Evolutionary conservation across 2,329 filamentous ascomycete genomes (phyloP).

Genomic region (Alternaria sp.): DNA sequence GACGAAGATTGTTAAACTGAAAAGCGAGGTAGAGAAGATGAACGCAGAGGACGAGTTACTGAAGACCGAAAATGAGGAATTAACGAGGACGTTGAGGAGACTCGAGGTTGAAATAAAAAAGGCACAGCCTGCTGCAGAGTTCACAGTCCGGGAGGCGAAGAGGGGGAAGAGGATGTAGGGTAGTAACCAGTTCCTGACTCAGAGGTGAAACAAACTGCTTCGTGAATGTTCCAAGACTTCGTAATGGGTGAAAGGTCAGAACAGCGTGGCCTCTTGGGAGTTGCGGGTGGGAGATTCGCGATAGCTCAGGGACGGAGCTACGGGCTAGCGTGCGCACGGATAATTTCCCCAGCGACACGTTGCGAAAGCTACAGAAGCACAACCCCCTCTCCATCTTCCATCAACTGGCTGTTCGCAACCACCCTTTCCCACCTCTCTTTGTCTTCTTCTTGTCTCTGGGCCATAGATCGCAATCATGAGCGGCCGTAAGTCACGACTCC

Average conservation of each 20-base stretch:
- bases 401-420: slow-evolving; percentile 37
- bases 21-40: neutral
- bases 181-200: neutral
- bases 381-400: slow-evolving; percentile 42
- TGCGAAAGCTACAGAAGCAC: slow-evolving; percentile 37
- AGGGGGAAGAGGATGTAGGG: neutral
- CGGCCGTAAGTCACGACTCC: slow-evolving; percentile 60
- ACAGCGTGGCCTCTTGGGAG: slow-evolving; percentile 36
- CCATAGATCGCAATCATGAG: slow-evolving; percentile 62
- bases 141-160: neutral
- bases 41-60: neutral
- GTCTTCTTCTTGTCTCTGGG: slow-evolving; percentile 45
- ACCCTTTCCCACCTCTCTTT: slow-evolving; percentile 39
- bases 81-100: neutral
- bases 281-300: slow-evolving; percentile 26
- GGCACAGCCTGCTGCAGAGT: neutral
- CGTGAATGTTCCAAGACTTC: neutral
- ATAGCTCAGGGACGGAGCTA: slow-evolving; percentile 39
- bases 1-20: neutral
- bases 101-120: neutral
- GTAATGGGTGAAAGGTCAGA: slow-evolving; percentile 12
- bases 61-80: neutral
- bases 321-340: slow-evolving; percentile 29
- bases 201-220: neutral
- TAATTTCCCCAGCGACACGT: slow-evolving; percentile 42